phyloP scores from a whole-genome alignment of 495 filamentous ascomycete genomes.

The Neohortaea acidophila region DNA sequence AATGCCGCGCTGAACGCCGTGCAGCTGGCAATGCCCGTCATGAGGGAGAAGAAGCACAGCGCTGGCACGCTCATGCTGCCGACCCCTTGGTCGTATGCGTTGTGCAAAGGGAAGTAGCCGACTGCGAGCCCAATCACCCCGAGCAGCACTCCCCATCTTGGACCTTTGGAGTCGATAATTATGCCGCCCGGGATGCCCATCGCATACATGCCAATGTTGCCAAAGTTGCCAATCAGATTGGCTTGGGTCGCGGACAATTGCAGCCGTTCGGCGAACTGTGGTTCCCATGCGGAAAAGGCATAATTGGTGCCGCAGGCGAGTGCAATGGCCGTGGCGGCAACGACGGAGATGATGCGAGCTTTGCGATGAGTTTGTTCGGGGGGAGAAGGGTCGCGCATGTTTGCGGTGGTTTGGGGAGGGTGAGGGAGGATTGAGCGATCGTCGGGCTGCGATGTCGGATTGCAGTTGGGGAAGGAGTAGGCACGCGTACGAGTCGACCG shows the following conservation, averaged over 20 bases:
- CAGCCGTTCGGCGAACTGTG: constrained; percentile 76
- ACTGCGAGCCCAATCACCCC: constrained; percentile 41
- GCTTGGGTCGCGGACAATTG: constrained; percentile 75
- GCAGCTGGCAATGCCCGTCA: constrained; percentile 78
- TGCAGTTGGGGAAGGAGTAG: background rate
- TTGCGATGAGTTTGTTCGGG: constrained; percentile 30
- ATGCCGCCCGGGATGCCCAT: constrained; percentile 78
- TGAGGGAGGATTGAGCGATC: too few relatives aligned
- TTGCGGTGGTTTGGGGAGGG: background rate
- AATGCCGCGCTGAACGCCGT: constrained; percentile 73
- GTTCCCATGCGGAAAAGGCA: constrained; percentile 96
- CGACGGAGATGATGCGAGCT: constrained; percentile 45
- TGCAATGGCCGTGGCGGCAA: constrained; percentile 31
- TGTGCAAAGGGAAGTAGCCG: constrained; percentile 15
- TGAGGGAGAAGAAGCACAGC: constrained; percentile 65
- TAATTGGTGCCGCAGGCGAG: constrained; percentile 37
- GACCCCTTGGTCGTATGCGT: constrained; percentile 37
- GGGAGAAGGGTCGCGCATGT: background rate
- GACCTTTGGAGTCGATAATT: constrained; percentile 71
- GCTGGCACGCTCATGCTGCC: constrained; percentile 49
- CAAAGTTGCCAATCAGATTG: constrained; percentile 83
- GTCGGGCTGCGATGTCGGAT: too few relatives aligned
- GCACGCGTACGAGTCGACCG: too few relatives aligned
- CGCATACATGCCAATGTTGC: constrained; percentile 94
- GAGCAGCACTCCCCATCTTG: constrained; percentile 56